phyloP scores from a whole-genome alignment of 768 basidiomycete species.

The Phanerodontia chrysosporium region DNA sequence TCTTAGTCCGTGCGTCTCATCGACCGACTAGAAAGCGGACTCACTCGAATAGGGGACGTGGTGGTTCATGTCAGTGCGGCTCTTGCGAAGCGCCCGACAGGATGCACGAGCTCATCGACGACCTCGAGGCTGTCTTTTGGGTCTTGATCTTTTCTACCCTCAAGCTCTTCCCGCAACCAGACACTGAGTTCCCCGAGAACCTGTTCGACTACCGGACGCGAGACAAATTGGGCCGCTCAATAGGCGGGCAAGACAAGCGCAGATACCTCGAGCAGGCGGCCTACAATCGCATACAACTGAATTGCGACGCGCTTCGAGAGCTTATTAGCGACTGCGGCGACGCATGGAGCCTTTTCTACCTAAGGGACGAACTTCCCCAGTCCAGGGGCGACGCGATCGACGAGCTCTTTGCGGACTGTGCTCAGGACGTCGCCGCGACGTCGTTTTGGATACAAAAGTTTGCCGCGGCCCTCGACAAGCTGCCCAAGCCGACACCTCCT shows the following conservation, averaged over 20 bases:
- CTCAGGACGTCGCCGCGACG: no score
- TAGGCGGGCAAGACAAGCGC: not conserved
- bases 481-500: no score
- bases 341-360: no score
- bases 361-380: no score
- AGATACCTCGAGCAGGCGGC: not conserved
- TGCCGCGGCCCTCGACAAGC: no score
- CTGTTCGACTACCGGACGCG: not conserved
- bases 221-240: not conserved
- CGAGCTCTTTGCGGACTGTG: no score
- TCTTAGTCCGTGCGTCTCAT: not conserved
- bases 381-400: no score
- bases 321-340: not conserved
- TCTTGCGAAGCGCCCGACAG: not conserved
- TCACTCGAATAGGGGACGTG: not conserved
- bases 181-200: not conserved
- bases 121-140: slow-evolving; percentile 1
- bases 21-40: not conserved
- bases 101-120: not conserved
- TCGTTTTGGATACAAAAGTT: no score
- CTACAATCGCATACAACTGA: not conserved
- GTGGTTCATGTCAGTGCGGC: not conserved
- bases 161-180: not conserved
- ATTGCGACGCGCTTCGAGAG: not conserved
- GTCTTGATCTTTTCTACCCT: not conserved